Evolutionary conservation across 331 rosid species (phyloP), one percentile per base, ranked within the genome.

Genomic region (Ulmus americana): DNA sequence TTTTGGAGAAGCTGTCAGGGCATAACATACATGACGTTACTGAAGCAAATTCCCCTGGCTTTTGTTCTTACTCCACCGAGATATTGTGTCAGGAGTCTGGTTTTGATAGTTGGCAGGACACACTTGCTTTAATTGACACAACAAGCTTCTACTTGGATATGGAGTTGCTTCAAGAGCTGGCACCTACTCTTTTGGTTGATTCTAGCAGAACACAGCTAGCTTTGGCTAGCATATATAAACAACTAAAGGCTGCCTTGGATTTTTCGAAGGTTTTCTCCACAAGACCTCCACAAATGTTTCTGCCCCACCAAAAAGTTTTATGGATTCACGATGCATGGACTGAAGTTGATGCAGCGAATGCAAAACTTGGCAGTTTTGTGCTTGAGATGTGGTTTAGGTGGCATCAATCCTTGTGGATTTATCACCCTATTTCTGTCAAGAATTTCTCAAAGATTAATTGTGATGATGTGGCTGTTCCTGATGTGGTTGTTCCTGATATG

Each of bases 311-410:
- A 70, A 89, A 89, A 78, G 64, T 92, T 61, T 78, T 79, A 61
- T 85, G 88, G 95, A 77, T 76, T n/a, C 54, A 85, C 61, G 79
- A 74, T 55, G 77, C 71, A 42, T 83, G 89, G 96, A 73, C 74
- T 62, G 63, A 73, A 0, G 76, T 83, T 48, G 89, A 83, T 65
- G 76, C 84, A 92, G 98, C 73, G 59, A 68, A 74, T 67, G 61
- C 46, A 59, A 87, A 83, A 65, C 59, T 81, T 62, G 80, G 82
- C 7, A 82, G 91, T 66, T 87, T 85, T 80, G 70, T 79, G 70
- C 76, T 80, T 5, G 98, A 92, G 75, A 79, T 89, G 88, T 92
- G 98, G 98, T 86, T 89, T 75, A 79, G 81, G 63, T 89, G 97
- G 97, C 98, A 92, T 83, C 86, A 89, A 69, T 85, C 91, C 13